Percentiles rank a stretch among this genome's conserved stretches.
Evolutionary conservation across 2,329 filamentous ascomycete genomes (phyloP).

Genomic region (Fusarium phyllophilum): DNA sequence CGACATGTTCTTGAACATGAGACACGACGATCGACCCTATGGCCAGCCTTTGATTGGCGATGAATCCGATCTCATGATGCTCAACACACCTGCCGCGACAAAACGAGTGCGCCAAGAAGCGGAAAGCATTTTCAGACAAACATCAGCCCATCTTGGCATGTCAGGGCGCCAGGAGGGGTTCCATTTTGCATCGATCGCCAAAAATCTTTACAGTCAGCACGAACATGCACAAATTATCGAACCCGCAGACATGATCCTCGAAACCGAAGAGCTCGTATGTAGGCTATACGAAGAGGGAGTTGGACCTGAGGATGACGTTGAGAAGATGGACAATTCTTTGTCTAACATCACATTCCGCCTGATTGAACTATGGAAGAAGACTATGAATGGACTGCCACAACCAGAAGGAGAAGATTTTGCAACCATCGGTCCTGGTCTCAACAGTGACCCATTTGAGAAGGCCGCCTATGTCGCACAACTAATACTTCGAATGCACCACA

Average conservation of each 20-base stretch:
- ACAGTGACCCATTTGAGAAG: conserved; percentile 74
- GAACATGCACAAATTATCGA: conserved; percentile 73
- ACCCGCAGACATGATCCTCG: conserved; percentile 75
- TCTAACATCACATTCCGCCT: conserved; percentile 64
- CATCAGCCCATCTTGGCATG: conserved; percentile 57
- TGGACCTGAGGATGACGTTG: conserved; percentile 64
- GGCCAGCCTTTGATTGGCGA: conserved; percentile 55
- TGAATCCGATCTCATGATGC: conserved; percentile 64
- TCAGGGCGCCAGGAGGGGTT: conserved; percentile 63
- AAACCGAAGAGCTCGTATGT: conserved; percentile 77
- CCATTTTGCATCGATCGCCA: conserved; percentile 76
- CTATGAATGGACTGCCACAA: conserved; percentile 59
- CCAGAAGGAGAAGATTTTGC: conserved; percentile 64
- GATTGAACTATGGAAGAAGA: conserved; percentile 65
- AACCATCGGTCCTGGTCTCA: conserved; percentile 72
- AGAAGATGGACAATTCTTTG: conserved; percentile 66
- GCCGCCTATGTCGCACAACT: conserved; percentile 83
- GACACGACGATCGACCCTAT: conserved; percentile 53
- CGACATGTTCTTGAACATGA: conserved; percentile 63
- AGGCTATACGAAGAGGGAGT: conserved; percentile 72
- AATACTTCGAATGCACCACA: conserved; percentile 82
- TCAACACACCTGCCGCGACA: conserved; percentile 65
- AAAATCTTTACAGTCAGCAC: conserved; percentile 69
- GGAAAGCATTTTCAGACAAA: conserved; percentile 65
- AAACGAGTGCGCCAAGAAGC: conserved; percentile 65